phyloP scores from a whole-genome alignment of 495 filamentous ascomycete species.

The Cenococcum geophilum region DNA sequence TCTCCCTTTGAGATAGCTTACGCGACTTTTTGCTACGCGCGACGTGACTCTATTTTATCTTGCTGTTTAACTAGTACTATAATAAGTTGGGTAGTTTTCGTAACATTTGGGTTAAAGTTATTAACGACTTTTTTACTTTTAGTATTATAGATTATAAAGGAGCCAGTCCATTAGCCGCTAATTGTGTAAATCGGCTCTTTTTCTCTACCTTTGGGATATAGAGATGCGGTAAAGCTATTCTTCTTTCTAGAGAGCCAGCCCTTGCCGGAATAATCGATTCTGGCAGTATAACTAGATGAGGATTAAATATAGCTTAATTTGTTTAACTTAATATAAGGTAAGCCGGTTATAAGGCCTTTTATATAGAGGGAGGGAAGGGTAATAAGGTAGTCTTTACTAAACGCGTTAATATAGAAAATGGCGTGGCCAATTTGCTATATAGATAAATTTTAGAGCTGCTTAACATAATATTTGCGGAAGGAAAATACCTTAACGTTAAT shows the following conservation, averaged over 20 bases:
- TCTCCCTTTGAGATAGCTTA: slow-evolving; percentile 71
- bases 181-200: slow-evolving; percentile 78
- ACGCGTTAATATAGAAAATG: slow-evolving; percentile 65
- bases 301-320: slow-evolving; percentile 74
- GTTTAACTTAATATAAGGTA: slow-evolving; percentile 86
- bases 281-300: slow-evolving; percentile 80
- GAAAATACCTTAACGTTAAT: slow-evolving; percentile 70
- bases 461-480: not conserved
- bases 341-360: slow-evolving; percentile 85
- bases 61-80: slow-evolving; percentile 73
- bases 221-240: slow-evolving; percentile 75
- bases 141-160: slow-evolving; percentile 70
- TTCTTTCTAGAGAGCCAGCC: slow-evolving; percentile 95
- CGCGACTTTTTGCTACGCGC: slow-evolving; percentile 84
- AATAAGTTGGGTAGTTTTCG: slow-evolving; percentile 59
- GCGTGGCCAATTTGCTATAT: slow-evolving; percentile 80
- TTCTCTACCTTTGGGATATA: slow-evolving; percentile 73
- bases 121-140: slow-evolving; percentile 65
- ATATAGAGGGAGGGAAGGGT: slow-evolving; percentile 90
- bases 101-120: slow-evolving; percentile 57
- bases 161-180: slow-evolving; percentile 86
- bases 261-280: slow-evolving; percentile 86
- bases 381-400: slow-evolving; percentile 76
- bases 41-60: slow-evolving; percentile 78
- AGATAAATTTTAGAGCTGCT: not conserved